Percentiles rank a stretch among this genome's conserved stretches.
Evolutionary conservation across 1,139 yeast genomes (phyloP).

Genomic region (Kodamaea arcana): DNA sequence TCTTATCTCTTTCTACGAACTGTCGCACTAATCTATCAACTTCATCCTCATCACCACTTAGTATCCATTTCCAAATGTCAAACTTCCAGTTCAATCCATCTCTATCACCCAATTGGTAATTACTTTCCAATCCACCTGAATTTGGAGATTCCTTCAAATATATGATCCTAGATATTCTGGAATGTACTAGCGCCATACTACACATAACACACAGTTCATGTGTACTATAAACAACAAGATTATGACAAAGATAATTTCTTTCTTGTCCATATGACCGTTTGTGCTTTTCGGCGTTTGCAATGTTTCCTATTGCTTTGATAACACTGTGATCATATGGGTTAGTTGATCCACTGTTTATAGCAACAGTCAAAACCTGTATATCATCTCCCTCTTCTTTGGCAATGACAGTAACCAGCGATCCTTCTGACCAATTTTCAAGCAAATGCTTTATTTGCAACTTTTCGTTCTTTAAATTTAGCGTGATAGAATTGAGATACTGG

Average conservation of each 20-base stretch:
- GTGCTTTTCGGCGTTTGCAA: constrained; percentile 48
- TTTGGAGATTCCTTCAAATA: constrained; percentile 44
- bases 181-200: constrained; percentile 91
- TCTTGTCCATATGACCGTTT: constrained; percentile 20
- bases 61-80: constrained; percentile 69
- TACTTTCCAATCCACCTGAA: constrained; percentile 54
- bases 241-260: constrained; percentile 64
- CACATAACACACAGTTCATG: constrained; percentile 99
- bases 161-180: constrained; percentile 68
- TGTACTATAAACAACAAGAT: constrained; percentile 76
- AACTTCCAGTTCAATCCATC: constrained; percentile 73
- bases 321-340: constrained; percentile 68
- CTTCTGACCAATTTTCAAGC: constrained; percentile 7
- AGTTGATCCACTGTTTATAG: constrained; percentile 17
- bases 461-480: constrained; percentile 45
- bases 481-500: constrained; percentile 56
- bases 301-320: constrained; percentile 62
- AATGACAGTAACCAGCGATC: constrained; percentile 20
- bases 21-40: constrained; percentile 16
- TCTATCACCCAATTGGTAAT: constrained; percentile 71
- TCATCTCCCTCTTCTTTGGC: constrained; percentile 15
- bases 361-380: constrained; percentile 18
- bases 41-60: constrained; percentile 20
- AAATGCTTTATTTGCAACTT: constrained; percentile 34
- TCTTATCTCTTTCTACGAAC: constrained; percentile 1